These are phyloP conservation scores for Zostera marina DNA, from an alignment of 116 monocot species.

Conservation along the genomic window DNA sequence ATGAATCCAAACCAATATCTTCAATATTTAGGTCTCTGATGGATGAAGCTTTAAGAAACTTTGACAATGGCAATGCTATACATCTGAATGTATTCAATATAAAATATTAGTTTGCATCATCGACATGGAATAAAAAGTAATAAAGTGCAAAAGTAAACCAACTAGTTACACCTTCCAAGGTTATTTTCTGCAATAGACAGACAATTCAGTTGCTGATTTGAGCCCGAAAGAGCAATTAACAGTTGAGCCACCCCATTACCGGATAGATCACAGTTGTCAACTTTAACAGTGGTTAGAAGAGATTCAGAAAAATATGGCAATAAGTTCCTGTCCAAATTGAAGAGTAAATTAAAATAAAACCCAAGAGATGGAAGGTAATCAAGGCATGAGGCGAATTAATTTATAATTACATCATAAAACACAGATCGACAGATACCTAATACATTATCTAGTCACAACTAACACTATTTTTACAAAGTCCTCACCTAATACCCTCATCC, in stretches of 20 bases:
- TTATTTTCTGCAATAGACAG: conserved; percentile 81
- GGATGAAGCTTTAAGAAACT: conserved; percentile 33
- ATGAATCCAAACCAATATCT: conserved; percentile 56
- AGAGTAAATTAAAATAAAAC: neutral
- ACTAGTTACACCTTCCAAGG: conserved; percentile 44
- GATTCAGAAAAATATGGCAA: conserved; percentile 55
- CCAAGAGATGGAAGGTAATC: neutral
- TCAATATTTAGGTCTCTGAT: conserved; percentile 67
- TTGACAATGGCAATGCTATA: conserved; percentile 39
- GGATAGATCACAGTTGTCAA: conserved; percentile 72
- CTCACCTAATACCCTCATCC: conserved; percentile 80
- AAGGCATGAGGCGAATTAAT: neutral
- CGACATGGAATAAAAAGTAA: neutral
- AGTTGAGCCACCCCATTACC: conserved; percentile 40
- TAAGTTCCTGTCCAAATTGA: conserved; percentile 33
- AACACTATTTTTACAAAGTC: neutral
- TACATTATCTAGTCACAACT: neutral
- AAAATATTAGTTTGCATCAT: neutral
- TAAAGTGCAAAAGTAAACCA: neutral
- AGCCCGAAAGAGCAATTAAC: conserved; percentile 19
- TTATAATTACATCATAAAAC: too few relatives aligned
- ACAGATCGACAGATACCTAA: too few relatives aligned
- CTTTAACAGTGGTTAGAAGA: conserved; percentile 36
- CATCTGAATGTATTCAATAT: conserved; percentile 26
- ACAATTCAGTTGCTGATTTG: conserved; percentile 34